Conservation (phyloP, 1,139 yeast genomes). For the Nakaseomyces sp. region DNA sequence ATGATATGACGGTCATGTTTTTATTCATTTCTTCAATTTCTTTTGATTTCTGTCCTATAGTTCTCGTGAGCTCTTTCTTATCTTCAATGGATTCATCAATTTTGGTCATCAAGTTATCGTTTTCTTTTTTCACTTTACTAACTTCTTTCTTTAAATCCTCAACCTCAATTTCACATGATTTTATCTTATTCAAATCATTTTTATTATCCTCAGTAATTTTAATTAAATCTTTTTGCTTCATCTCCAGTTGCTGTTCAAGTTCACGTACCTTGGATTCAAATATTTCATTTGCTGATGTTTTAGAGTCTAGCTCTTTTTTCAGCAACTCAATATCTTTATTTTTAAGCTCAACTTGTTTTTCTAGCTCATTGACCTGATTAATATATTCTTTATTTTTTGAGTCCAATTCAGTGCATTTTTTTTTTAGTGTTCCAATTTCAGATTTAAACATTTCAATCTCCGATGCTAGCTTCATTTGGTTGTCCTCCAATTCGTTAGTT, state of each 20-base stretch:
- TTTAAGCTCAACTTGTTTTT: background rate
- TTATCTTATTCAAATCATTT: background rate
- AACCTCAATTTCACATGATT: background rate
- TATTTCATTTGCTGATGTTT: constrained; percentile 6
- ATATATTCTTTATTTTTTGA: constrained; percentile 6
- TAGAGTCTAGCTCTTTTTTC: constrained; percentile 8
- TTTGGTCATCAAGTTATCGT: background rate
- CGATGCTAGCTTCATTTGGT: background rate
- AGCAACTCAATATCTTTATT: constrained; percentile 10
- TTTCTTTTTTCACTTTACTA: constrained; percentile 2
- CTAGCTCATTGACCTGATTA: background rate
- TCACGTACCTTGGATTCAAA: constrained; percentile 6
- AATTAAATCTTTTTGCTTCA: background rate
- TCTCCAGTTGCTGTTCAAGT: constrained; percentile 4
- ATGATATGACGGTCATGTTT: constrained; percentile 3
- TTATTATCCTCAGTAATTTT: constrained; percentile 3
- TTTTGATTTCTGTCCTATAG: constrained; percentile 8
- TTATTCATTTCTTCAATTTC: constrained; percentile 10
- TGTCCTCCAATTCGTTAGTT: constrained; percentile 3
- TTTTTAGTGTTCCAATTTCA: background rate
- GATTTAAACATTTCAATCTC: constrained; percentile 1
- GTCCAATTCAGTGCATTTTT: constrained; percentile 7
- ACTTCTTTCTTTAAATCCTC: background rate
- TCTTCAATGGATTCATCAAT: background rate
- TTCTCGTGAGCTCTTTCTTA: constrained; percentile 6